Evolutionary conservation across 1,284 basidiomycete species (phyloP).

Genomic region (Stygiomarasmius scandens): DNA sequence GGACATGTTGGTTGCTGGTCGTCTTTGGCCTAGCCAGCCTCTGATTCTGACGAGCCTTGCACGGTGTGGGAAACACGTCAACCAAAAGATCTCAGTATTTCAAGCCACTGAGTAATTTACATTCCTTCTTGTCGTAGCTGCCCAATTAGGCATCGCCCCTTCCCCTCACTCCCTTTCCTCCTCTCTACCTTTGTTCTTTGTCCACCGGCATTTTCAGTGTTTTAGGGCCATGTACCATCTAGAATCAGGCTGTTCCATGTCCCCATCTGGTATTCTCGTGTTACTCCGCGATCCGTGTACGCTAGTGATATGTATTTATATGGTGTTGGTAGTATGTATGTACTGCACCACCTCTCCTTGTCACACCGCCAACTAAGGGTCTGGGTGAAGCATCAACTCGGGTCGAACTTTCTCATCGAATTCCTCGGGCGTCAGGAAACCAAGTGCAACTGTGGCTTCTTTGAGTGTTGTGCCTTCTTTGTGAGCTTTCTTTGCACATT

Average conservation of each 20-base stretch:
- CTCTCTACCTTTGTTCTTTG: not conserved
- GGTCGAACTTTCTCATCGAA: conserved; percentile 96
- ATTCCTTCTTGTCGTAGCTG: not conserved
- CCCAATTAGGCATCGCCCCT: conserved; percentile 5
- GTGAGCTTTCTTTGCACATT: conserved; percentile 99
- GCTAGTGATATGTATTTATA: conserved; percentile 2
- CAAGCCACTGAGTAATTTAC: not conserved
- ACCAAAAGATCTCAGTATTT: no score
- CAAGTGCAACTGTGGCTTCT: conserved; percentile 89
- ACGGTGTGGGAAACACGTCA: no score
- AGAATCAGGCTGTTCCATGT: no score
- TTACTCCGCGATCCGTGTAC: not conserved
- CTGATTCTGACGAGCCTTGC: no score
- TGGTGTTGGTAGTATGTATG: not conserved
- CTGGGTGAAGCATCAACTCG: conserved; percentile 85
- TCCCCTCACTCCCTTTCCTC: conserved; percentile 13
- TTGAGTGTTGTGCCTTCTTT: conserved; percentile 96
- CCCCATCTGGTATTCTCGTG: conserved; percentile 5
- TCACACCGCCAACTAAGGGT: conserved; percentile 37
- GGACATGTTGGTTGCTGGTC: conserved; percentile 50
- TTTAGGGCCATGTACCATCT: no score
- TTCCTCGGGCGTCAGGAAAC: conserved; percentile 87
- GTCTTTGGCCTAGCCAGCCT: not conserved
- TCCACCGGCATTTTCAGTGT: no score
- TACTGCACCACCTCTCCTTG: not conserved